Evolutionary conservation across 805 yeast genomes (phyloP).

Genomic region (Yamadazyma olivae): DNA sequence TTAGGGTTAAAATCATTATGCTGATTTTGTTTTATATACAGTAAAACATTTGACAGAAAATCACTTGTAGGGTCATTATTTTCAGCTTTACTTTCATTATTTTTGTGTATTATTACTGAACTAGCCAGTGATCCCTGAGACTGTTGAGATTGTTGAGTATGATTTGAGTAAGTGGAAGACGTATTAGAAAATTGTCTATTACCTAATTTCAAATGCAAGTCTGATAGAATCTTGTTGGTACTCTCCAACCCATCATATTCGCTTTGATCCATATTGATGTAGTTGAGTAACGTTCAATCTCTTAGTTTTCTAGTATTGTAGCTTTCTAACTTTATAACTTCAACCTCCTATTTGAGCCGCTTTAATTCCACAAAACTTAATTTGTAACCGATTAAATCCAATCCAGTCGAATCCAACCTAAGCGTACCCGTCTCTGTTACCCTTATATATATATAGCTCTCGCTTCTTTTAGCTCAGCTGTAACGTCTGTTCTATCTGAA

Average conservation of each 20-base stretch:
- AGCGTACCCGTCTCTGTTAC: too few relatives aligned
- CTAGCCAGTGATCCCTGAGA: constrained; percentile 14
- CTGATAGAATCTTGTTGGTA: background rate
- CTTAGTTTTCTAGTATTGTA: too few relatives aligned
- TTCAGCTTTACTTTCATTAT: constrained; percentile 14
- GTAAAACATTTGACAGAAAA: constrained; percentile 32
- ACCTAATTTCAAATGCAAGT: background rate
- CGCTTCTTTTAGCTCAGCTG: too few relatives aligned
- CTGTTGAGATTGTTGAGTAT: constrained; percentile 18
- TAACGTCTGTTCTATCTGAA: too few relatives aligned
- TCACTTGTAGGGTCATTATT: constrained; percentile 12
- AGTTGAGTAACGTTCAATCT: too few relatives aligned
- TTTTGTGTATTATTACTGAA: constrained; percentile 15
- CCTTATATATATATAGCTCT: too few relatives aligned
- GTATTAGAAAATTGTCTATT: constrained; percentile 10
- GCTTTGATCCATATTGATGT: too few relatives aligned
- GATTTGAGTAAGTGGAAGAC: constrained; percentile 15
- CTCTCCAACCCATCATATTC: background rate
- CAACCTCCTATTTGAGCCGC: too few relatives aligned
- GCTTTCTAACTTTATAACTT: too few relatives aligned
- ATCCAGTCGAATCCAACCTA: too few relatives aligned
- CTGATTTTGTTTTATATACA: constrained; percentile 26
- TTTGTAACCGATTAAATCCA: too few relatives aligned
- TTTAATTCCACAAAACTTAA: too few relatives aligned
- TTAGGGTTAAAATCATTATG: constrained; percentile 26